Percentiles rank a stretch among this genome's conserved stretches.
These are phyloP conservation scores for Sporothrix dimorphospora DNA, from an alignment of 2,329 filamentous ascomycete genomes.

Conservation along the genomic window DNA sequence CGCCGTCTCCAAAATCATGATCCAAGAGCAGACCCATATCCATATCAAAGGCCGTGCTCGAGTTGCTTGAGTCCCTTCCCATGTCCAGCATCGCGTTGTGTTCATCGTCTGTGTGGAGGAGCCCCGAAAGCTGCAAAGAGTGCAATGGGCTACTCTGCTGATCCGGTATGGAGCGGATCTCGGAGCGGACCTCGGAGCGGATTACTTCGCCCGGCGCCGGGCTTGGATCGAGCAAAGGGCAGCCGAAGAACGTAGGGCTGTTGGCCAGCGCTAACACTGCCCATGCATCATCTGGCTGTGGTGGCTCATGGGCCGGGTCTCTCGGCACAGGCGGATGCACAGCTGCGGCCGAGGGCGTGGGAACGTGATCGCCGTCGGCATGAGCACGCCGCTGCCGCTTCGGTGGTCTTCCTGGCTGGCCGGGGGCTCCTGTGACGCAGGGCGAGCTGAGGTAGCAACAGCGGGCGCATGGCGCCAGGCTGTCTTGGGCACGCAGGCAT, in stretches of 20 bases:
- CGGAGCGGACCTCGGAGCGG: no score
- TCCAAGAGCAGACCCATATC: not conserved
- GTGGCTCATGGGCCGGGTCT: not conserved
- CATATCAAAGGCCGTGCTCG: not conserved
- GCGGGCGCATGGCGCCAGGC: constrained; percentile 18
- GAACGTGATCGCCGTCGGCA: not conserved
- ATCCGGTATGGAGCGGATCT: not conserved
- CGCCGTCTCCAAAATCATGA: not conserved
- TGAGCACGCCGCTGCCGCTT: not conserved
- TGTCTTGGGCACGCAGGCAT: constrained; percentile 13
- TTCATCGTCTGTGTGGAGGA: not conserved
- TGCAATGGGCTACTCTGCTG: not conserved
- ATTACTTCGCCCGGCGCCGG: not conserved
- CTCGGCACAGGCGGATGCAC: not conserved
- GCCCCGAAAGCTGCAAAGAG: not conserved
- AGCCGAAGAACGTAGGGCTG: not conserved
- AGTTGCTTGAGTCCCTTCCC: not conserved
- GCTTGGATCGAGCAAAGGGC: not conserved
- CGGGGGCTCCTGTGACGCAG: constrained; percentile 16
- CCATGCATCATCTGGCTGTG: not conserved
- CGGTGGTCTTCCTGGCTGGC: constrained; percentile 12
- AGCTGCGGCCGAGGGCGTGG: not conserved
- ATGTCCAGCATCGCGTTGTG: not conserved
- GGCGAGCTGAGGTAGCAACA: not conserved
- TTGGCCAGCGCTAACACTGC: not conserved